Base-by-base conservation (phyloP, 148 eudicot species). In the Fagopyrum tataricum region DNA sequence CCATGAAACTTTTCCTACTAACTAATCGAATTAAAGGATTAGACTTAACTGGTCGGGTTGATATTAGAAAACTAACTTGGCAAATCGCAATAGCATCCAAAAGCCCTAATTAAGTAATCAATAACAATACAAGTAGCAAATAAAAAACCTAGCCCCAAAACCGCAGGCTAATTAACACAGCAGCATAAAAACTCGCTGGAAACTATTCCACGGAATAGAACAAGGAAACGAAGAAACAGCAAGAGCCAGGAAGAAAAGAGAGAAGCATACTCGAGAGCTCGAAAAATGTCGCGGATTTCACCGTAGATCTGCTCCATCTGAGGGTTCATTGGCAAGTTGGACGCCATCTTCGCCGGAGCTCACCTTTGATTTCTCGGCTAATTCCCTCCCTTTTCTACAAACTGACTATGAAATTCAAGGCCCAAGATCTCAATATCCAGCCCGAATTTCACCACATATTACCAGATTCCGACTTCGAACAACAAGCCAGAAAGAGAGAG, bases 241-340 rank as follows among this genome's bases (percentile, higher is more conserved):
- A 64, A 31, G 44, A 59, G n/a, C 18, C 15, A 73, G 24, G 0
- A 42, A 24, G 64, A 67, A 47, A 55, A 74, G 64, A 31, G 14
- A 55, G 79, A 58, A 48, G n/a, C 88, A 75, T 91, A 95, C 98
- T 90, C 85, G 12, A 95, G 91, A 79, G 94, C 99, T 37, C 99
- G 97, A 49, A 90, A 88, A 72, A 86, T 88, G 79, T 95, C 99
- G 43, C 88, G 93, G 77, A 95, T 92, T 87, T 95, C 97, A 17
- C 99, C 97, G 70, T 90, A 86, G 93, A 92, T 91, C 96, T 92
- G 99, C 85, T 95, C 99, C 99, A 95, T 82, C 81, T 91, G 93
- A 73, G 97, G 90, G 73, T 76, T 85, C 99, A 91, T 88, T 47
- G 88, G 89, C 79, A 94, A 80, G 72, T 91, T 85, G 10, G 74